Base-by-base conservation (phyloP, 805 yeast species). In the Candida manassasensis region DNA sequence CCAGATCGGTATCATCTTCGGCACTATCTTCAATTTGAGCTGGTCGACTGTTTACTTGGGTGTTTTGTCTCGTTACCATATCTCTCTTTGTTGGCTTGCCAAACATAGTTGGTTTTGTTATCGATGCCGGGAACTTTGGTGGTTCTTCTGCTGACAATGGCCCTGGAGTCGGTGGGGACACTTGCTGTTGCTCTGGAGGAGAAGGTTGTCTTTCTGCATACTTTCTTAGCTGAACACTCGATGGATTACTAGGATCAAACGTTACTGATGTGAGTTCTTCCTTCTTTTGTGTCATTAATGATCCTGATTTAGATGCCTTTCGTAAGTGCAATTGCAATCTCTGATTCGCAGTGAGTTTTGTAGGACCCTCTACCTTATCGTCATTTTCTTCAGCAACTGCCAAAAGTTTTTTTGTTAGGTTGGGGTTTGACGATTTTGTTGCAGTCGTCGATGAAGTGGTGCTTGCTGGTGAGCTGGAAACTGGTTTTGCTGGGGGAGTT, bases 161-260 rank as follows among this genome's bases (percentile, higher is more conserved):
- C 2, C 8, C 9, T 12, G 32, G 14, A 6, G 19, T 8, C 9
- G 40, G n/a, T 15, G 32, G 22, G 9, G 35, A 11, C 7, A 34
- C 32, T 14, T 34, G 21, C 14, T 31, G 9, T 6, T 19, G 35
- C 11, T 8, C 33, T 18, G 19, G 26, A 19, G 25, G 29, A 18
- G 25, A 26, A 4, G 29, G 32, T 9, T 48, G 40, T 13, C 19
- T 17, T n/a, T 46, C 51, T 4, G 41, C 34, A 27, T 48, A 42
- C 33, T 38, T 46, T 21, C 49, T 34, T 4, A 52, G 24, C n/a
- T 43, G 40, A 2, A 37, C 21, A 11, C 39, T 42, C 8, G 58
- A 52, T 1, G 71, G 67, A 28, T 48, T 43, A 37, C 50, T 66
- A 0, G 72, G 71, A 41, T 67, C 71, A 41, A 61, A 66, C 2